Conservation (phyloP, 441 rosid genomes). For the Rhodomyrtus psidioides region DNA sequence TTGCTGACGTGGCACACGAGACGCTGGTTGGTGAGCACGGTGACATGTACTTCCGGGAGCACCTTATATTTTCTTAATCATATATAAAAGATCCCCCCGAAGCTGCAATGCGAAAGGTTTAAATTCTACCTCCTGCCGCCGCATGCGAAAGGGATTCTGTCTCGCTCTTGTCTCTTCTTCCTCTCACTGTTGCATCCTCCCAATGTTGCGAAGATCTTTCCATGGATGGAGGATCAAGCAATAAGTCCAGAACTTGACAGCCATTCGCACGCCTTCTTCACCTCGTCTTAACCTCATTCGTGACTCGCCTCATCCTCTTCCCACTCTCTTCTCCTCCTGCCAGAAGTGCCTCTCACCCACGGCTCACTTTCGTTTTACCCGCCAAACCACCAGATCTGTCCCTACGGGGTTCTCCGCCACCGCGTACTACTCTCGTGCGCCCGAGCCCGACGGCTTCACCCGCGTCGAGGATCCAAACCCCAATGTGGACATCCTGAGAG, state of each 20-base stretch:
- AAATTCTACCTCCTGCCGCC: too few species aligned
- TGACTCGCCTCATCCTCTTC: slow-evolving; percentile 22
- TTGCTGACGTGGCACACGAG: too few species aligned
- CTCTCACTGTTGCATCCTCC: too few species aligned
- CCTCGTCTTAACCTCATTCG: neutral
- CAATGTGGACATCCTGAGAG: slow-evolving; percentile 35
- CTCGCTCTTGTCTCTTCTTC: too few species aligned
- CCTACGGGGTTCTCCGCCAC: neutral
- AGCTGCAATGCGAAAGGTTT: too few species aligned
- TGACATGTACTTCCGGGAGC: too few species aligned
- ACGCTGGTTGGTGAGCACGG: too few species aligned
- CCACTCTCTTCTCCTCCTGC: neutral
- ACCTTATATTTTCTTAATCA: too few species aligned
- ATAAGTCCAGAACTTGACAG: neutral
- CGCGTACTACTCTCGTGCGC: slow-evolving; percentile 28
- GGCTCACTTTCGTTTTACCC: neutral
- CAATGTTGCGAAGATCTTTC: too few species aligned
- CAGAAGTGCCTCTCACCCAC: neutral
- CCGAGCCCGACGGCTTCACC: slow-evolving; percentile 40
- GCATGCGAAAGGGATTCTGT: too few species aligned
- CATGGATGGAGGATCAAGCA: neutral
- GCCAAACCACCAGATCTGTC: neutral
- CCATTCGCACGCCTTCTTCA: neutral
- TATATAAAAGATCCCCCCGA: too few species aligned
- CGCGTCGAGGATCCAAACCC: slow-evolving; percentile 60